Conservation (phyloP, 2,329 filamentous ascomycete species). For the Pseudogymnoascus sp. region DNA sequence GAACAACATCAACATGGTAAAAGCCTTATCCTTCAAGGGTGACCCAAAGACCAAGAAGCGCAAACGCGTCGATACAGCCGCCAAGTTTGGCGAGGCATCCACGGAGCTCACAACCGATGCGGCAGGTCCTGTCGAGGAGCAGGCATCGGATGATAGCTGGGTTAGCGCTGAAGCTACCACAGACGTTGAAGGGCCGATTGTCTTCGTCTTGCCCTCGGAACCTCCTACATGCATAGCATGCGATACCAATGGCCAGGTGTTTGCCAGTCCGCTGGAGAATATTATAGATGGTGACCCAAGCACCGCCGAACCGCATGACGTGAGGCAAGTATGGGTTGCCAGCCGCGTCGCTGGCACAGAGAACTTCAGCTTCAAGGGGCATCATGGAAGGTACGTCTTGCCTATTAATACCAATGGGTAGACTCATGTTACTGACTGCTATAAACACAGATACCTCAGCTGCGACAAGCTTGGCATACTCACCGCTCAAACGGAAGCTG, state of each 20-base stretch:
- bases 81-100: conserved; percentile 30
- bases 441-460: conserved; percentile 58
- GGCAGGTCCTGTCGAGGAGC: conserved; percentile 17
- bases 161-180: conserved; percentile 67
- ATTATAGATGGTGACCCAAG: conserved; percentile 71
- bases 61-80: conserved; percentile 55
- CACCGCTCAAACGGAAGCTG: conserved; percentile 68
- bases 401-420: neutral
- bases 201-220: conserved; percentile 72
- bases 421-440: conserved; percentile 6
- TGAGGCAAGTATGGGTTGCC: conserved; percentile 90
- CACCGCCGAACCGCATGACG: conserved; percentile 92
- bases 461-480: conserved; percentile 78
- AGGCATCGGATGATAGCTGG: conserved; percentile 71
- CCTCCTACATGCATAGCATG: conserved; percentile 69
- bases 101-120: conserved; percentile 32
- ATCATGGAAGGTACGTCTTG: conserved; percentile 64
- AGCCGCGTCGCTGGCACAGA: conserved; percentile 77
- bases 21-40: conserved; percentile 89
- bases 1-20: conserved; percentile 55
- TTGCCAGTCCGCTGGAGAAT: conserved; percentile 74
- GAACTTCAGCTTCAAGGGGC: conserved; percentile 75
- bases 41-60: conserved; percentile 92
- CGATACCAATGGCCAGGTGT: conserved; percentile 81
- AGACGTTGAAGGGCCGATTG: conserved; percentile 73